These are phyloP conservation scores for Paspalum vaginatum DNA, from an alignment of 176 grass and related monocot species.

Conservation along the genomic window DNA sequence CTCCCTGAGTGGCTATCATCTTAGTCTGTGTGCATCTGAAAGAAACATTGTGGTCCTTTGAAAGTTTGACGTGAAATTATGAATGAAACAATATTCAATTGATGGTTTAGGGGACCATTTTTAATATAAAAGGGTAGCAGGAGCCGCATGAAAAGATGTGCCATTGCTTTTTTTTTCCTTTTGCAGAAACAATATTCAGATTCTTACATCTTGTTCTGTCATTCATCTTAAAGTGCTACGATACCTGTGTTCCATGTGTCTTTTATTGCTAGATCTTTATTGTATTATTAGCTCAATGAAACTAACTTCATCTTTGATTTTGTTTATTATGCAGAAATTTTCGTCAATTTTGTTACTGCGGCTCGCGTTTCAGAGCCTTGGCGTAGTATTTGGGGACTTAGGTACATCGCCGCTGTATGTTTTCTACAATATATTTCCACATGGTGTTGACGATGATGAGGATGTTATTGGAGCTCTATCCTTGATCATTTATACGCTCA, in stretches of 20 bases:
- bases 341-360: conserved; percentile 55
- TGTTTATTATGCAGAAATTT: conserved; percentile 63
- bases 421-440: conserved; percentile 80
- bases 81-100: background rate
- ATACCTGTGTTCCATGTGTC: background rate
- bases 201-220: background rate
- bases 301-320: conserved; percentile 25
- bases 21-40: conserved; percentile 24
- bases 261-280: background rate
- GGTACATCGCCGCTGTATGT: conserved; percentile 94
- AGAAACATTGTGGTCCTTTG: background rate
- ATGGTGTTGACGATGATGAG: conserved; percentile 59
- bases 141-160: conserved; percentile 6
- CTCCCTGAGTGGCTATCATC: background rate
- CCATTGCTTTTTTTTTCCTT: conserved; percentile 4
- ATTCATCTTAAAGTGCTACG: background rate
- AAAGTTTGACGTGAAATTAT: conserved; percentile 1
- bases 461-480: conserved; percentile 89
- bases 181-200: conserved; percentile 10
- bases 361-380: conserved; percentile 82
- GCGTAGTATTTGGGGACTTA: conserved; percentile 81
- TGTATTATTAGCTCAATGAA: background rate
- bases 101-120: conserved; percentile 16
- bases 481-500: conserved; percentile 86
- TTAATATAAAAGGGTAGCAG: conserved; percentile 10